A percentile compares a stretch with the other conserved stretches of the same genome.
These are phyloP conservation scores for Botrytis squamosa DNA, from an alignment of 2,329 filamentous ascomycete species.

Conservation along the genomic window DNA sequence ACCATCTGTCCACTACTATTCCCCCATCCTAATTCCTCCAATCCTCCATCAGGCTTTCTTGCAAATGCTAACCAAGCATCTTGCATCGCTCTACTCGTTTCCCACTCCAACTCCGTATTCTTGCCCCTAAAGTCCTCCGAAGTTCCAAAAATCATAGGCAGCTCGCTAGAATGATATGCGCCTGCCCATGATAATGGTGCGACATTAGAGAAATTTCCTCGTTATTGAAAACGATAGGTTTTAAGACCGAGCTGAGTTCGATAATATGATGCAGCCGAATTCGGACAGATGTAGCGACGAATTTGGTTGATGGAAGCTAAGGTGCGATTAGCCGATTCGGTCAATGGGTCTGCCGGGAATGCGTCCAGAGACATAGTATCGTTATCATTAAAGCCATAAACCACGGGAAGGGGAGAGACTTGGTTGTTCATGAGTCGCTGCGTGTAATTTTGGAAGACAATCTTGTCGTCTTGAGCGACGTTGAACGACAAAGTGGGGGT, in stretches of 20 bases:
- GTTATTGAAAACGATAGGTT: background rate
- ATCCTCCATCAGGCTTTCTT: background rate
- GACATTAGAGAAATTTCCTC: background rate
- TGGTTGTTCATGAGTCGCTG: background rate
- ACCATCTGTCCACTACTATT: background rate
- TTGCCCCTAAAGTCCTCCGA: background rate
- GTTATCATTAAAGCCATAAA: background rate
- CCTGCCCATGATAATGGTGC: background rate
- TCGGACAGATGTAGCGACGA: background rate
- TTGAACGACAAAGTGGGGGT: background rate
- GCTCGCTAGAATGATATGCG: background rate
- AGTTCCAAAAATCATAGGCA: background rate
- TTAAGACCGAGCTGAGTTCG: background rate
- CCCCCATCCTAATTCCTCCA: background rate
- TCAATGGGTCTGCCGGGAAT: background rate
- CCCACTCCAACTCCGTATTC: background rate
- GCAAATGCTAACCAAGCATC: background rate
- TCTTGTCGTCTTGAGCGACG: background rate
- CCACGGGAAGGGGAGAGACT: background rate
- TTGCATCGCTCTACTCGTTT: background rate
- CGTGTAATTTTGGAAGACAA: background rate
- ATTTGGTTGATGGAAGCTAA: background rate
- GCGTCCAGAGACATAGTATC: background rate
- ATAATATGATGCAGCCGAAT: background rate
- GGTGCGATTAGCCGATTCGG: background rate